Percentiles rank a stretch among this genome's conserved stretches.
phyloP scores from a whole-genome alignment of 306 rosid genomes.

The Benincasa hispida region DNA sequence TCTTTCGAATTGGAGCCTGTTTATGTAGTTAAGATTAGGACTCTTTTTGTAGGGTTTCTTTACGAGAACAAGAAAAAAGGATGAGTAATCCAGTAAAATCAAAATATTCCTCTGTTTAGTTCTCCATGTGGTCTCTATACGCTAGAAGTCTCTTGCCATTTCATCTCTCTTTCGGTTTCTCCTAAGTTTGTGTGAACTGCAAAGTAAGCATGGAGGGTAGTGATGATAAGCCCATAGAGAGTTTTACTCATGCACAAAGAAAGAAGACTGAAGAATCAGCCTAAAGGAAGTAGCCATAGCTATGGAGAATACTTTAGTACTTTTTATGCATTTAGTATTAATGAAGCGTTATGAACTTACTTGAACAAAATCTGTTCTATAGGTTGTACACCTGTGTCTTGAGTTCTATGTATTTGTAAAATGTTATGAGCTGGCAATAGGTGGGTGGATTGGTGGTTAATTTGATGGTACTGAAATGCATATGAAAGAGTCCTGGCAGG shows the following conservation, averaged over 20 bases:
- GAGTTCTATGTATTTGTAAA: background rate
- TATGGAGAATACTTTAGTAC: background rate
- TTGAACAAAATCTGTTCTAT: background rate
- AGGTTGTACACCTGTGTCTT: background rate
- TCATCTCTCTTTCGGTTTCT: background rate
- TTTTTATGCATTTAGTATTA: background rate
- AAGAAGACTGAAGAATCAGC: background rate
- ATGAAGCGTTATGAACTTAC: background rate
- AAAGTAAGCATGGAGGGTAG: background rate
- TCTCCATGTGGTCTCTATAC: background rate
- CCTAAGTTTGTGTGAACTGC: background rate
- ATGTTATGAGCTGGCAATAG: background rate
- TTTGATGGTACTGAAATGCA: background rate
- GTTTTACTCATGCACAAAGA: background rate
- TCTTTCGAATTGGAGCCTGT: background rate
- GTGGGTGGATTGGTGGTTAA: background rate
- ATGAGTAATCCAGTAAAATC: background rate
- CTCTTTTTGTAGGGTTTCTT: background rate
- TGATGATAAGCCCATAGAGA: background rate
- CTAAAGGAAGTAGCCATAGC: background rate
- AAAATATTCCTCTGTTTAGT: background rate
- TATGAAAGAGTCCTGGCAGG: background rate
- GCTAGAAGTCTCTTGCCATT: background rate
- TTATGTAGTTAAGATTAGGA: background rate
- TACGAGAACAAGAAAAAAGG: too few relatives aligned